Percentiles rank a stretch among this genome's conserved stretches.
Evolutionary conservation across 2,329 filamentous ascomycete genomes (phyloP).

Genomic region (Xylariaceae sp.): DNA sequence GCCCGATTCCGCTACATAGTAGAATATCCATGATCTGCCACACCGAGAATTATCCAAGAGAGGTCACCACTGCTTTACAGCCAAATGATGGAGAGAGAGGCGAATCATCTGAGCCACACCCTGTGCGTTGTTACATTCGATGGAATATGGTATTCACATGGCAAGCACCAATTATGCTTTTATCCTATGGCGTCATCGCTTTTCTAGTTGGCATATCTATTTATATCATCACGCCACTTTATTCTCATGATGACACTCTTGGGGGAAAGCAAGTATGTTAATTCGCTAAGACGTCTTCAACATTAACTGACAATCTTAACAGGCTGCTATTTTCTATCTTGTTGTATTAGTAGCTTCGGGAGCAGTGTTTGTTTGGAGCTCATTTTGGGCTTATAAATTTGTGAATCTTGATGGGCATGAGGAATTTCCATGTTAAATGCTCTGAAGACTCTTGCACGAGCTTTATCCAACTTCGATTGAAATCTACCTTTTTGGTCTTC

Average conservation of each 20-base stretch:
- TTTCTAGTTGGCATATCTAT: conserved; percentile 23
- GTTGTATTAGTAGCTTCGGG: conserved; percentile 16
- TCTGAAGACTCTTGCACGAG: no score
- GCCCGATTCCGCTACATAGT: background rate
- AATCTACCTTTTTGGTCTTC: no score
- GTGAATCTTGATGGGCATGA: conserved; percentile 15
- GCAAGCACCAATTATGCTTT: conserved; percentile 29
- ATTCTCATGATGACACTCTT: conserved; percentile 15
- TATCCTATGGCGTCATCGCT: conserved; percentile 24
- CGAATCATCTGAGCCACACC: conserved; percentile 8
- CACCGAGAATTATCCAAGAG: conserved; percentile 7
- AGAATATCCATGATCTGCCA: conserved; percentile 21
- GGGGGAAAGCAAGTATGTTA: conserved; percentile 18
- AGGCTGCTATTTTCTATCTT: conserved; percentile 22
- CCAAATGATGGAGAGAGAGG: conserved; percentile 6
- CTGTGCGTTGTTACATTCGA: conserved; percentile 16
- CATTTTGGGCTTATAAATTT: conserved; percentile 27
- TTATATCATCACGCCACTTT: conserved; percentile 24
- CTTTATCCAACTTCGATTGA: no score
- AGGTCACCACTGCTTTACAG: background rate
- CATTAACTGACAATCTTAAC: conserved; percentile 1
- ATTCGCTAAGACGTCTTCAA: no score
- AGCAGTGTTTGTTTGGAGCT: conserved; percentile 24
- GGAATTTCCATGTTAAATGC: no score
- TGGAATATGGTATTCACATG: conserved; percentile 31